These are phyloP conservation scores for Torulaspora globosa DNA, from an alignment of 1,139 yeast species.

Conservation along the genomic window DNA sequence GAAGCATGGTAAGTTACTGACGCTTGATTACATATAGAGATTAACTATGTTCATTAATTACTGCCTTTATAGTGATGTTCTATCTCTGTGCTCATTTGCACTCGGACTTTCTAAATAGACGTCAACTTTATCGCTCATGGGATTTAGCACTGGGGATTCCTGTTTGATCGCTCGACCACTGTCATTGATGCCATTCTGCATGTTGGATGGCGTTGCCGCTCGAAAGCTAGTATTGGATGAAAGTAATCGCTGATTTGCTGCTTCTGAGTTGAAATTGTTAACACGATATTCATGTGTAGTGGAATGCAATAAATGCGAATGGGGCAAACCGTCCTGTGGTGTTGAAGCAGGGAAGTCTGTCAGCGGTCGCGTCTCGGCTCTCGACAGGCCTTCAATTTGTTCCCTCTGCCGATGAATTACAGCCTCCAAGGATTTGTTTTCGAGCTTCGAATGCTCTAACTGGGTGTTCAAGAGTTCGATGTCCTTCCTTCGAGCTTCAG, in stretches of 20 bases:
- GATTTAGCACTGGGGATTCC: not conserved
- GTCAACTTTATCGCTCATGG: not conserved
- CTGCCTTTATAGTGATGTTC: not conserved
- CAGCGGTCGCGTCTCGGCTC: not conserved
- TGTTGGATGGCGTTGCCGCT: not conserved
- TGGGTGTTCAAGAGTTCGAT: slow-evolving; percentile 3
- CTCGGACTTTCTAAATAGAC: not conserved
- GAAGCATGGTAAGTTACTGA: not conserved
- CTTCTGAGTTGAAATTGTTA: too few species aligned
- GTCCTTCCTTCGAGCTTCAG: slow-evolving; percentile 6
- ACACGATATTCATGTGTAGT: too few species aligned
- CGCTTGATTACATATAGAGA: not conserved
- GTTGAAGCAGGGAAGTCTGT: not conserved
- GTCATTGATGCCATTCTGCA: not conserved
- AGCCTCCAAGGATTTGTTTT: slow-evolving; percentile 5
- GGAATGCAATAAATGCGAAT: too few species aligned
- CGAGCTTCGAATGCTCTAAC: slow-evolving; percentile 10
- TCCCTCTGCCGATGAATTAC: slow-evolving; percentile 5
- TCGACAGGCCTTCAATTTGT: not conserved
- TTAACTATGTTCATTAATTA: not conserved
- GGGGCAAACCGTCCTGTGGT: too few species aligned
- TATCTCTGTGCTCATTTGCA: not conserved
- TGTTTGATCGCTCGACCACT: not conserved
- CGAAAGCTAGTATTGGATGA: not conserved
- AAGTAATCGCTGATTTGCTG: too few species aligned